A percentile compares a stretch with the other conserved stretches of the same genome.
These are phyloP conservation scores for Cucumis hystrix DNA, from an alignment of 306 rosid species.

Conservation along the genomic window DNA sequence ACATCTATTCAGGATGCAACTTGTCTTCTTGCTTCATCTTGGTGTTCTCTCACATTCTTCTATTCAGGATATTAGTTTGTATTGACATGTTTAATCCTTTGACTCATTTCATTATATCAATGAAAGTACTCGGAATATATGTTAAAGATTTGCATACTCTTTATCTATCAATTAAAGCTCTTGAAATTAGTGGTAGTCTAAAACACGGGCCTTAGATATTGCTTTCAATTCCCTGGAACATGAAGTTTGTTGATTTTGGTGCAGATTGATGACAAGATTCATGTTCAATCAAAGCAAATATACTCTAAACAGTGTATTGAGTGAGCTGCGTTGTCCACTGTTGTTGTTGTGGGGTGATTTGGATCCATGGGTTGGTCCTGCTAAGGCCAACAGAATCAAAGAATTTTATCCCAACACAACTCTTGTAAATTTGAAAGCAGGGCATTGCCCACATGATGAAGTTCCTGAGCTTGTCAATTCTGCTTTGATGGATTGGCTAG, in stretches of 20 bases:
- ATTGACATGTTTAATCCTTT: no score
- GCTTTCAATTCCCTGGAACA: not conserved
- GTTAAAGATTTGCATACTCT: not conserved
- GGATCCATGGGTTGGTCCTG: constrained; percentile 96
- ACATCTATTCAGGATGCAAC: no score
- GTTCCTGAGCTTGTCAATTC: constrained; percentile 64
- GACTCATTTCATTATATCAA: no score
- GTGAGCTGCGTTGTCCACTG: constrained; percentile 68
- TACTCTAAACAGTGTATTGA: constrained; percentile 52
- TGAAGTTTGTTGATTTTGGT: not conserved
- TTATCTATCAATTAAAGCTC: not conserved
- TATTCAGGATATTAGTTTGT: no score
- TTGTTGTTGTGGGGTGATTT: constrained; percentile 90
- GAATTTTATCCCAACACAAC: constrained; percentile 67
- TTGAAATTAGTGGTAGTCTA: not conserved
- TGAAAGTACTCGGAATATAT: not conserved
- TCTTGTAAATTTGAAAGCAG: constrained; percentile 68
- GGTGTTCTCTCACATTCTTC: no score
- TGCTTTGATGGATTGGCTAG: constrained; percentile 70
- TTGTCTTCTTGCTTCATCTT: no score
- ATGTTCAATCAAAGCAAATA: constrained; percentile 68
- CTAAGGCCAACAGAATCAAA: constrained; percentile 61
- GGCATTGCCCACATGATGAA: constrained; percentile 93
- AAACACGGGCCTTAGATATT: not conserved
- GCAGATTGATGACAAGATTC: constrained; percentile 85